phyloP scores from a whole-genome alignment of 2,329 filamentous ascomycete species.

The Curvularia hawaiiensis region DNA sequence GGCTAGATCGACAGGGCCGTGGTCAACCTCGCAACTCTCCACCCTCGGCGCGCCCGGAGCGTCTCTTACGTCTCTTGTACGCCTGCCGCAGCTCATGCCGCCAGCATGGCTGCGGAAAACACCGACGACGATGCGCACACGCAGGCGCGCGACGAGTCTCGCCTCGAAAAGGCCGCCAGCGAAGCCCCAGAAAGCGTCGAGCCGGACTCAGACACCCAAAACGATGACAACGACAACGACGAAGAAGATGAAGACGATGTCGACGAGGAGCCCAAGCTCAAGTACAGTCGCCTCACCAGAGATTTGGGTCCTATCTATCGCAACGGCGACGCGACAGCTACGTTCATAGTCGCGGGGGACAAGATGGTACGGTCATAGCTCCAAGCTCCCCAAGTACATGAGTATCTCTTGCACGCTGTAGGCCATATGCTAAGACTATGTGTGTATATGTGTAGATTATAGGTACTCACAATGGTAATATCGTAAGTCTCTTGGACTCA shows the following conservation, averaged over 20 bases:
- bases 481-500: conserved; percentile 64
- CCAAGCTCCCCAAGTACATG: conserved; percentile 8
- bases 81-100: conserved; percentile 45
- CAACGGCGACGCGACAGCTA: conserved; percentile 92
- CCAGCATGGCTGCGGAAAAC: conserved; percentile 49
- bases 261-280: conserved; percentile 91
- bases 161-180: conserved; percentile 26
- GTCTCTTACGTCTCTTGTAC: conserved; percentile 19
- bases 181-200: conserved; percentile 29
- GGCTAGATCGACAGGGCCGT: conserved; percentile 23
- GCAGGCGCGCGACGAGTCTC: conserved; percentile 15
- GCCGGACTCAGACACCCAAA: conserved; percentile 54
- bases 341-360: conserved; percentile 88
- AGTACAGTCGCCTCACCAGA: conserved; percentile 86
- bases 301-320: conserved; percentile 82
- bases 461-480: conserved; percentile 95
- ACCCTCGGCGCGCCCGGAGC: conserved; percentile 27
- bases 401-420: conserved; percentile 62
- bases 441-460: conserved; percentile 76
- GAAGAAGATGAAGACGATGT: conserved; percentile 77
- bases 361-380: conserved; percentile 75
- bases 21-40: conserved; percentile 28
- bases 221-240: conserved; percentile 69
- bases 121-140: conserved; percentile 48
- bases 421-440: conserved; percentile 54